phyloP scores from a whole-genome alignment of 2,329 filamentous ascomycete genomes.

The Sclerotinia sclerotiorum region DNA sequence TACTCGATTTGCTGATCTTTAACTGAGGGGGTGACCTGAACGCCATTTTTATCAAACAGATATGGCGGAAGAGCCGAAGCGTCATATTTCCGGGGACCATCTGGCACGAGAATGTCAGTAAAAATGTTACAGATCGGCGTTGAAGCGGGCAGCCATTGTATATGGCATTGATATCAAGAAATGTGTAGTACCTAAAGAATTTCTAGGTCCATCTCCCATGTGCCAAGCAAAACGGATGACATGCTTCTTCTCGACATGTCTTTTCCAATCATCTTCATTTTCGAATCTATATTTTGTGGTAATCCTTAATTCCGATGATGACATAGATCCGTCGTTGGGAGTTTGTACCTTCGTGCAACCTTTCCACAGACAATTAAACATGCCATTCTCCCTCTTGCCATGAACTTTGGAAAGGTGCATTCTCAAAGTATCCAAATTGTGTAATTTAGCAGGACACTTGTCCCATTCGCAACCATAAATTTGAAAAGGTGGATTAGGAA shows the following conservation, averaged over 20 bases:
- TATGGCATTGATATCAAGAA: neutral
- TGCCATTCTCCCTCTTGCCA: conserved; percentile 38
- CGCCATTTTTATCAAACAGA: conserved; percentile 54
- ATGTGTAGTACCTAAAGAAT: conserved; percentile 29
- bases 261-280: conserved; percentile 43
- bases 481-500: conserved; percentile 46
- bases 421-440: conserved; percentile 60
- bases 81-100: conserved; percentile 19
- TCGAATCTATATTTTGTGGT: conserved; percentile 26
- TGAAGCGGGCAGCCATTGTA: neutral
- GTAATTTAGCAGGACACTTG: conserved; percentile 58
- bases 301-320: conserved; percentile 23
- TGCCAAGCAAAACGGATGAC: conserved; percentile 56
- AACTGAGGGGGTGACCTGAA: conserved; percentile 60
- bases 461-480: conserved; percentile 61
- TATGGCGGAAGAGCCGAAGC: conserved; percentile 23
- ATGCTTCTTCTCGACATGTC: conserved; percentile 56
- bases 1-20: conserved; percentile 53
- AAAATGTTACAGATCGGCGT: neutral
- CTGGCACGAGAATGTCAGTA: conserved; percentile 25
- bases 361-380: conserved; percentile 43
- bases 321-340: conserved; percentile 24
- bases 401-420: conserved; percentile 56
- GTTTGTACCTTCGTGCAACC: conserved; percentile 41
- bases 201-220: conserved; percentile 56